Conservation (phyloP, 2,329 filamentous ascomycete species). For the Xylaria hypoxylon region DNA sequence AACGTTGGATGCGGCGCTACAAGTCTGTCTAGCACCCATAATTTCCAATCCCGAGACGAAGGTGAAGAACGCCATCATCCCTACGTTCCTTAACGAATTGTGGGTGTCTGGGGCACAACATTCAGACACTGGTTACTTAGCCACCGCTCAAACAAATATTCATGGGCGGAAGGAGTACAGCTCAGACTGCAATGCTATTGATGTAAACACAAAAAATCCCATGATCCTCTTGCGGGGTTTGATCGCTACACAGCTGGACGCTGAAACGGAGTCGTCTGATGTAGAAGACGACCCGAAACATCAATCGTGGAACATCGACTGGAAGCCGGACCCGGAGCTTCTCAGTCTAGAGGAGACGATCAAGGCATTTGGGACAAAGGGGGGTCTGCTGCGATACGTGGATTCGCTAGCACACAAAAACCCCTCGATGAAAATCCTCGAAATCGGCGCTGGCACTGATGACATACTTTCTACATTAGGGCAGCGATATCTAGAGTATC, state of each 20-base stretch:
- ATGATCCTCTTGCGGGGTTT: constrained; percentile 24
- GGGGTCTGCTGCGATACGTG: constrained; percentile 28
- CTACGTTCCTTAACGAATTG: constrained; percentile 17
- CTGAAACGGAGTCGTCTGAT: not conserved
- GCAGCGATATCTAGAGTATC: constrained; percentile 40
- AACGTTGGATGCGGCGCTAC: constrained; percentile 34
- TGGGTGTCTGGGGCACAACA: constrained; percentile 20
- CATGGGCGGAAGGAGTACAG: constrained; percentile 21
- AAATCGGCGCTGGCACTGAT: constrained; percentile 43
- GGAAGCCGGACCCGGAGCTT: constrained; percentile 30
- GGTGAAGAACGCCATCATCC: constrained; percentile 15
- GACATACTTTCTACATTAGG: constrained; percentile 39
- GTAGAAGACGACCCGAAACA: constrained; percentile 3
- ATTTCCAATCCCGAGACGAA: constrained; percentile 9
- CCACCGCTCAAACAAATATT: constrained; percentile 2
- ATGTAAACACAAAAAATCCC: not conserved
- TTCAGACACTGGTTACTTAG: not conserved
- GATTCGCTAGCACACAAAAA: constrained; percentile 30
- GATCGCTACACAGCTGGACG: constrained; percentile 18
- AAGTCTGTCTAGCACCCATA: constrained; percentile 26
- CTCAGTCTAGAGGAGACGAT: constrained; percentile 21
- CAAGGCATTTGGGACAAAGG: constrained; percentile 15
- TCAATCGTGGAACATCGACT: constrained; percentile 28
- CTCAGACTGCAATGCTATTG: constrained; percentile 20
- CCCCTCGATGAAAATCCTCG: constrained; percentile 34